Evolutionary conservation across 257 asterid genomes (phyloP), one percentile per base, ranked within the genome.

Genomic region (Petunia axillaris): DNA sequence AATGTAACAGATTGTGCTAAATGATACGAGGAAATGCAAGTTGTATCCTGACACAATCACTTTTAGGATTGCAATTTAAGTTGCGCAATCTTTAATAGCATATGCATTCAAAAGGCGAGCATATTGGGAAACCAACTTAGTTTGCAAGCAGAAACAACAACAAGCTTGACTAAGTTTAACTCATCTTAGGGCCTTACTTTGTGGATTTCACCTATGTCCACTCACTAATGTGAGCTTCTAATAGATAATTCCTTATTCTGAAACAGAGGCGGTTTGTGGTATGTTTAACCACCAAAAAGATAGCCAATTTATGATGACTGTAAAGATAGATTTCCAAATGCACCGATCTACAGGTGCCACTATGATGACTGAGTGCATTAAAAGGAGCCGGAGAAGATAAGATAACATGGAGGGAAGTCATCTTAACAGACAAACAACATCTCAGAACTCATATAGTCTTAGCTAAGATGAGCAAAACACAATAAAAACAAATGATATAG

Each of bases 61-160:
- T 13, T 64, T 64, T 46, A 38, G 48, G 71, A 38, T 64, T 64
- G 71, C 71, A 11, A 64, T 64, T 64, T 64, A 11, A 35, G 38
- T 38, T 38, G 71, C 71, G 38, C 71, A 38, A 64, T 11, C 35
- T 44, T 44, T 44, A 44, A 44, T 44, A 6, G 48, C 6, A 11
- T 64, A 0, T 0, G 46, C 25, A 38, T 37, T 0, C 38, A 41
- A 38, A 64, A 38, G 25, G 25, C 48, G 13, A 64, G 71, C 71
- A 64, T 16, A 64, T 64, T 5, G 35, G 25, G 13, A 38, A 38
- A 64, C 38, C 71, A 64, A 38, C 48, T 64, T 11, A 64, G 44
- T 38, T 11, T 38, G 71, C 71, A 64, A 38, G 71, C 48, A 64
- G 11, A 64, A 64, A 63, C 68, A 63, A 36, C 4, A 36, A 9